A percentile compares a stretch with the other conserved stretches of the same genome.
These are phyloP conservation scores for Berkeleyomyces rouxiae DNA, from an alignment of 2,329 filamentous ascomycete genomes.

Conservation along the genomic window DNA sequence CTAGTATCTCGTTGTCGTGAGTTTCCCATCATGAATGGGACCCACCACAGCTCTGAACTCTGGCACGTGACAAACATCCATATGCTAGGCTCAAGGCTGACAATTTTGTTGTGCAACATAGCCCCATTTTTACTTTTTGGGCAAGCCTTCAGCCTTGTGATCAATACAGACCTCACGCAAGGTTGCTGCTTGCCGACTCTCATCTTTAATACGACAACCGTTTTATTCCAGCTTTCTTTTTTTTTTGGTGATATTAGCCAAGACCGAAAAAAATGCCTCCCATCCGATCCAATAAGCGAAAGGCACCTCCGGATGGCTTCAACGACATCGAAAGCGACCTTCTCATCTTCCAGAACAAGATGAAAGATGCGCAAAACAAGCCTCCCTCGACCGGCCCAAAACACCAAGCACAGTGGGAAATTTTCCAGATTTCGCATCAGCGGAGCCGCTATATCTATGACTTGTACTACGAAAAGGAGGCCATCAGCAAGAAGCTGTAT, in stretches of 20 bases:
- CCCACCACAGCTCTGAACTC: not conserved
- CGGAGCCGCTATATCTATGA: slow-evolving; percentile 89
- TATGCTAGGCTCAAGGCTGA: not conserved
- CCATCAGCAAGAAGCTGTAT: slow-evolving; percentile 80
- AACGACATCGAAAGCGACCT: slow-evolving; percentile 77
- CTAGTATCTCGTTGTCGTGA: not conserved
- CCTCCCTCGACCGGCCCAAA: slow-evolving; percentile 63
- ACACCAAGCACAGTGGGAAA: slow-evolving; percentile 88
- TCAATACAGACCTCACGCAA: not conserved
- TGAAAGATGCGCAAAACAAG: slow-evolving; percentile 89
- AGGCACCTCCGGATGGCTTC: slow-evolving; percentile 73
- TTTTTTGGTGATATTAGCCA: not conserved
- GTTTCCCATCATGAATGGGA: not conserved
- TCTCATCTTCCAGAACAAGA: slow-evolving; percentile 73
- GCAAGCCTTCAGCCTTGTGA: slow-evolving; percentile 10
- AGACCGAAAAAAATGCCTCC: slow-evolving; percentile 46
- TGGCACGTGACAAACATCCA: not conserved
- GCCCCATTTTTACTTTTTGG: slow-evolving; percentile 7
- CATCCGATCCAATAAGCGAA: slow-evolving; percentile 59
- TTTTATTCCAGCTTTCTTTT: not conserved
- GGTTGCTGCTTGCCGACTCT: not conserved
- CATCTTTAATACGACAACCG: not conserved
- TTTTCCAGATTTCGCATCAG: slow-evolving; percentile 94
- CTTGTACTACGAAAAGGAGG: slow-evolving; percentile 93
- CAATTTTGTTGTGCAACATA: not conserved